Percentiles rank a stretch among this genome's conserved stretches.
These are phyloP conservation scores for Fusarium solani-melongenae DNA, from an alignment of 2,329 filamentous ascomycete genomes.

Conservation along the genomic window DNA sequence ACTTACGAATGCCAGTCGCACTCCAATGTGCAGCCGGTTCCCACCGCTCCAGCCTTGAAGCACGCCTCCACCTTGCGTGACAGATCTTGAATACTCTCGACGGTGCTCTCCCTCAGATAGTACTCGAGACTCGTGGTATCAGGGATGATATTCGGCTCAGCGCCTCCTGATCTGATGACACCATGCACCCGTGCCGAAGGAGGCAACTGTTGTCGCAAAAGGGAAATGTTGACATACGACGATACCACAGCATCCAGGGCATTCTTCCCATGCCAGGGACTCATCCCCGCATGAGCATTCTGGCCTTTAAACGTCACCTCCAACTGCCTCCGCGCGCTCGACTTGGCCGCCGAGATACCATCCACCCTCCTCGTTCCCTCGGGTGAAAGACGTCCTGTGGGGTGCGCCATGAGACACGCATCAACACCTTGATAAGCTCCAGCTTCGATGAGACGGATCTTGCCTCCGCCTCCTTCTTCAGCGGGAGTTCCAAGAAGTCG, in stretches of 20 bases:
- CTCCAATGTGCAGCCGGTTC: slow-evolving; percentile 60
- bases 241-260: slow-evolving; percentile 67
- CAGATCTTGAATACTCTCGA: slow-evolving; percentile 51
- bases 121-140: slow-evolving; percentile 55
- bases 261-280: slow-evolving; percentile 70
- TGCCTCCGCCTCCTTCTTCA: slow-evolving; percentile 64
- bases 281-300: slow-evolving; percentile 66
- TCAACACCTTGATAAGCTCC: slow-evolving; percentile 56
- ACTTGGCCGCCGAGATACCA: slow-evolving; percentile 55
- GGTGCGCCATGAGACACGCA: slow-evolving; percentile 46
- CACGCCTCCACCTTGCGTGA: slow-evolving; percentile 51
- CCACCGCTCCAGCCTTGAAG: slow-evolving; percentile 53
- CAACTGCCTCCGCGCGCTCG: slow-evolving; percentile 62
- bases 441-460: slow-evolving; percentile 57
- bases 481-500: slow-evolving; percentile 63
- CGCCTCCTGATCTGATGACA: slow-evolving; percentile 64
- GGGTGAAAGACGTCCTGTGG: slow-evolving; percentile 18
- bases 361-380: background rate
- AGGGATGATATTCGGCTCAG: slow-evolving; percentile 67
- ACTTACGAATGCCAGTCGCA: slow-evolving; percentile 43
- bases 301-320: slow-evolving; percentile 64
- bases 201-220: slow-evolving; percentile 66
- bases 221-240: slow-evolving; percentile 59
- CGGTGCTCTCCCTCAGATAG: slow-evolving; percentile 40
- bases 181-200: slow-evolving; percentile 63